Conservation (phyloP, 2,329 filamentous ascomycete species). For the Fusarium poae region DNA sequence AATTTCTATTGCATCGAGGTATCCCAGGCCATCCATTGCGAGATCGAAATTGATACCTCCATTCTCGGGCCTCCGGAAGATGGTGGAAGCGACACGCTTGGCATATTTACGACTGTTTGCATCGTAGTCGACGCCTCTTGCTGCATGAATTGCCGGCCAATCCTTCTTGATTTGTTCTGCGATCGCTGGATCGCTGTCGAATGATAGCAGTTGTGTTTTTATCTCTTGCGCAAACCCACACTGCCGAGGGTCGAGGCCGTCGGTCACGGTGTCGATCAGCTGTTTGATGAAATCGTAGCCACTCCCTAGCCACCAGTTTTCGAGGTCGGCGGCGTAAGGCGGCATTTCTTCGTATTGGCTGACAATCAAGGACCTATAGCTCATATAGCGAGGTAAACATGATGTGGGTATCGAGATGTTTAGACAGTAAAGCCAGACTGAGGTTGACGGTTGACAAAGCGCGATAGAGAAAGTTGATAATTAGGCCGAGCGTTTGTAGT, state of each 20-base stretch:
- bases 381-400: not conserved
- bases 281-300: conserved; percentile 46
- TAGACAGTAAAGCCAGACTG: not conserved
- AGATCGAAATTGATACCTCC: conserved; percentile 48
- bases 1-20: conserved; percentile 52
- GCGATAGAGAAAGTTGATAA: not conserved
- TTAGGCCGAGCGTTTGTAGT: not conserved
- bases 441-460: not conserved
- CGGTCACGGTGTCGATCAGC: conserved; percentile 44
- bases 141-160: conserved; percentile 38
- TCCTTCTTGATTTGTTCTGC: conserved; percentile 34
- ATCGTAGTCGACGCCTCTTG: conserved; percentile 35
- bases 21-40: conserved; percentile 51
- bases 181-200: conserved; percentile 50
- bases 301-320: conserved; percentile 53
- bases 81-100: conserved; percentile 37
- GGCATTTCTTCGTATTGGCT: conserved; percentile 46
- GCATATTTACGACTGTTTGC: conserved; percentile 50
- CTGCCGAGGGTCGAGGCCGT: conserved; percentile 42
- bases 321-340: conserved; percentile 49
- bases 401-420: not conserved
- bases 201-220: conserved; percentile 49
- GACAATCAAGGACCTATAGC: not conserved
- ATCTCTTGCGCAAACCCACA: conserved; percentile 53
- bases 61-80: conserved; percentile 49